Evolutionary conservation across 2,329 filamentous ascomycete species (phyloP).

Genomic region (Fusarium sp.): DNA sequence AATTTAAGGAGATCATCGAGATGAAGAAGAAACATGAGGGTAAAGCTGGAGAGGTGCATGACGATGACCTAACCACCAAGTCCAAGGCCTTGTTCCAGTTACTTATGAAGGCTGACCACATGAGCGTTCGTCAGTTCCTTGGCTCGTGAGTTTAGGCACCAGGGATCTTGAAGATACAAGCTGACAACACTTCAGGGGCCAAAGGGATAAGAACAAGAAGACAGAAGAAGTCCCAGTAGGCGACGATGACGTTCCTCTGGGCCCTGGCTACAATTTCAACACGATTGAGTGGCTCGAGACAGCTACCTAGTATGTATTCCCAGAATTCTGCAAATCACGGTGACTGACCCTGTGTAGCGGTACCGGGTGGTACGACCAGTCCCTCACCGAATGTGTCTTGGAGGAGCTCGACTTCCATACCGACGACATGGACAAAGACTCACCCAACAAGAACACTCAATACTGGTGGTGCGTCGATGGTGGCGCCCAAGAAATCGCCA

Average conservation of each 20-base stretch:
- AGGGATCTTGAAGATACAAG: not conserved
- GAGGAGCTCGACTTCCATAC: constrained; percentile 12
- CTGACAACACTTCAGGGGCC: not conserved
- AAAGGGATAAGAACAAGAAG: rapidly evolving
- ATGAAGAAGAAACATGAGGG: not conserved
- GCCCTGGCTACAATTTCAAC: constrained; percentile 3
- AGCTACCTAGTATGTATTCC: not conserved
- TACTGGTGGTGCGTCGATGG: constrained; percentile 19
- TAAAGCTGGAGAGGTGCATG: not conserved
- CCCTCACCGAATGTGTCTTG: constrained; percentile 12
- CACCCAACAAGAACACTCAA: not conserved
- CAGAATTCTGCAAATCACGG: rapidly evolving
- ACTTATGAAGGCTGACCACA: constrained; percentile 25
- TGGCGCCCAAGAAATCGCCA: constrained; percentile 11
- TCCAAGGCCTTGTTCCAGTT: not conserved
- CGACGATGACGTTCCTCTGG: not conserved
- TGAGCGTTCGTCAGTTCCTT: constrained; percentile 34
- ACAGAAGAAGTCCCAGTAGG: not conserved
- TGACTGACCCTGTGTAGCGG: not conserved
- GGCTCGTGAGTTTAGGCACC: constrained; percentile 11
- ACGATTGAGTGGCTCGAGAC: constrained; percentile 25
- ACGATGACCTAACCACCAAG: not conserved
- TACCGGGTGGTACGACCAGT: constrained; percentile 18
- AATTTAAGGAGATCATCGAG: not conserved
- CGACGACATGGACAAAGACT: not conserved